Evolutionary conservation across 441 rosid species (phyloP).

Genomic region (Manihot esculenta): DNA sequence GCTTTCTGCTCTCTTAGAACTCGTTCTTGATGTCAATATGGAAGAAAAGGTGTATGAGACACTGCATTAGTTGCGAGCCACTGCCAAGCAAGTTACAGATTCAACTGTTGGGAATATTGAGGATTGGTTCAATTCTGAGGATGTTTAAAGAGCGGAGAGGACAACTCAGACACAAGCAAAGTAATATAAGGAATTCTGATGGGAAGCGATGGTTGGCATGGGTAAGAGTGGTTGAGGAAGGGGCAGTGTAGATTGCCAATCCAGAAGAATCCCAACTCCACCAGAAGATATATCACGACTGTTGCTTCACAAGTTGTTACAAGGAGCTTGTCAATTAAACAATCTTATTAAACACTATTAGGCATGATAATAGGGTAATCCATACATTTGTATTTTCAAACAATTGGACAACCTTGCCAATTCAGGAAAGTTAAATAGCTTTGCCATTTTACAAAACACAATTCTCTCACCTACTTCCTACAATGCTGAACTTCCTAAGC

Average conservation of each 20-base stretch:
- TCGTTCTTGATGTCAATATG: conserved; percentile 49
- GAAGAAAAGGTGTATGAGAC: conserved; percentile 66
- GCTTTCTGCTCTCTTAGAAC: conserved; percentile 68
- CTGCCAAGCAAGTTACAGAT: conserved; percentile 73
- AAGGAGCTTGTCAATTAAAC: too few relatives aligned
- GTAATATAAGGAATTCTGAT: conserved; percentile 56
- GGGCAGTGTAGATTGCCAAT: conserved; percentile 79
- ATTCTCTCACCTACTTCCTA: too few relatives aligned
- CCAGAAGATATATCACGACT: too few relatives aligned
- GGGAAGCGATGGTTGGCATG: conserved; percentile 98
- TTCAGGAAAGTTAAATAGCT: too few relatives aligned
- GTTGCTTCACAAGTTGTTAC: too few relatives aligned
- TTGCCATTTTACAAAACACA: too few relatives aligned
- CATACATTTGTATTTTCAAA: too few relatives aligned
- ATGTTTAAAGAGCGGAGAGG: conserved; percentile 54
- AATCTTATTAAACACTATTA: neutral
- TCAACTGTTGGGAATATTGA: conserved; percentile 53
- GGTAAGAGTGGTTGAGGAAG: conserved; percentile 85
- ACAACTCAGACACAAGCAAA: conserved; percentile 52
- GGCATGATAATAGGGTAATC: too few relatives aligned
- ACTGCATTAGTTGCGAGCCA: conserved; percentile 68
- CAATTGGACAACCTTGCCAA: too few relatives aligned
- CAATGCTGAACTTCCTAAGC: too few relatives aligned
- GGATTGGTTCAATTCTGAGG: conserved; percentile 72
- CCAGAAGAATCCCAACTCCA: too few relatives aligned